phyloP scores from a whole-genome alignment of 2,329 filamentous ascomycete species.

The Dactylellina leptospora region DNA sequence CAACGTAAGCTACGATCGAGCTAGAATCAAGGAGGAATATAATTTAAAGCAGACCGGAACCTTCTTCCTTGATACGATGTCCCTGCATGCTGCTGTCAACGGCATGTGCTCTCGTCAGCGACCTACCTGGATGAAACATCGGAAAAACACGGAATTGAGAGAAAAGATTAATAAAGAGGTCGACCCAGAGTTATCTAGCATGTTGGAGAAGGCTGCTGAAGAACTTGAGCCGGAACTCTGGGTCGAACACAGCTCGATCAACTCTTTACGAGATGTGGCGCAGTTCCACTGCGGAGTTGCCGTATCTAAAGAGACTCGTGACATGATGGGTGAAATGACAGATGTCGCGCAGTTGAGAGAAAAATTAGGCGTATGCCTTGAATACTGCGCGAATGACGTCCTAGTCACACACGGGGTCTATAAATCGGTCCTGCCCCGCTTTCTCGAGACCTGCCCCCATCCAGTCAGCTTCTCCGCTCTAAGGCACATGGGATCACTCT shows the following conservation, averaged over 20 bases:
- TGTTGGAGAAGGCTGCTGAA: constrained; percentile 73
- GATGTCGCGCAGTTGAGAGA: constrained; percentile 67
- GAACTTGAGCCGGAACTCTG: constrained; percentile 94
- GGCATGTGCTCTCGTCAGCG: constrained; percentile 98
- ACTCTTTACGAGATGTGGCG: constrained; percentile 92
- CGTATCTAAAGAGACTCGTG: constrained; percentile 86
- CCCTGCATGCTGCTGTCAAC: constrained; percentile 94
- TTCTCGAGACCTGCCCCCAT: constrained; percentile 88
- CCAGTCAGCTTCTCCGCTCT: constrained; percentile 96
- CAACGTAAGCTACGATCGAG: constrained; percentile 94
- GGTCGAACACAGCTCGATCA: constrained; percentile 93
- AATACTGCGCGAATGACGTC: constrained; percentile 96
- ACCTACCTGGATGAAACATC: constrained; percentile 96
- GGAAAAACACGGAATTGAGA: constrained; percentile 84
- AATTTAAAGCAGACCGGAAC: constrained; percentile 81
- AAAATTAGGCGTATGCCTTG: constrained; percentile 81
- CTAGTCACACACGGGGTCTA: constrained; percentile 93
- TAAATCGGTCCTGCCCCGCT: constrained; percentile 88
- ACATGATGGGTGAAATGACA: constrained; percentile 82
- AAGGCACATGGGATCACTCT: constrained; percentile 90
- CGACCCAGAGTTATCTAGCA: constrained; percentile 69
- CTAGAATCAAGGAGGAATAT: constrained; percentile 89
- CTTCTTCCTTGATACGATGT: constrained; percentile 96
- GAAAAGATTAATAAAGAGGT: constrained; percentile 79
- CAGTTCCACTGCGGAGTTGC: constrained; percentile 92